phyloP scores from a whole-genome alignment of 129 eudicot species.

The Ambrosia artemisiifolia region DNA sequence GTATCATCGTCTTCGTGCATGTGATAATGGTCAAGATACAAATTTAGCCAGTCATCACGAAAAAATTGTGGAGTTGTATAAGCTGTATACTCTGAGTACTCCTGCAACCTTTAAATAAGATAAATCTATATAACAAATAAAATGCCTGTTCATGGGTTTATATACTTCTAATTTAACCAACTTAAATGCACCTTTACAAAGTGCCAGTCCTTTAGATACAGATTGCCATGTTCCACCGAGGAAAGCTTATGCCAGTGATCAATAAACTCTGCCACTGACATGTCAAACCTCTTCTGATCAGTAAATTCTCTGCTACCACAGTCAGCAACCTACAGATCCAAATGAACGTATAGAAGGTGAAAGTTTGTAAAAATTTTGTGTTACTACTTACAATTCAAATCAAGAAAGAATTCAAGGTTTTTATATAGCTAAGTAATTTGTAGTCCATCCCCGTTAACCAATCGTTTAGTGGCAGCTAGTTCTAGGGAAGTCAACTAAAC shows the following conservation, averaged over 20 bases:
- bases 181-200: conserved; percentile 77
- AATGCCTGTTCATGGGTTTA: conserved; percentile 4
- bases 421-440: not conserved
- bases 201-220: conserved; percentile 97
- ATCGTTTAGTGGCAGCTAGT: no score
- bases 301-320: conserved; percentile 74
- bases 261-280: conserved; percentile 81
- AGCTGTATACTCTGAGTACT: conserved; percentile 85
- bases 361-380: not conserved
- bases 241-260: conserved; percentile 43
- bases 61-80: conserved; percentile 68
- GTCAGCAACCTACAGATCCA: conserved; percentile 71
- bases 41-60: conserved; percentile 84
- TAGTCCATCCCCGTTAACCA: not conserved
- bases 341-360: not conserved
- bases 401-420: not conserved
- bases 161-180: not conserved
- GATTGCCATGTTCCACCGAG: conserved; percentile 15
- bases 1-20: conserved; percentile 59
- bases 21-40: conserved; percentile 71
- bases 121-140: conserved; percentile 1
- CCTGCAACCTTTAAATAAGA: conserved; percentile 46
- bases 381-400: not conserved
- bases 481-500: not conserved
- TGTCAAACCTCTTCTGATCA: conserved; percentile 66